Evolutionary conservation across 2,329 filamentous ascomycete genomes (phyloP).

Genomic region (Tolypocladium cylindrosporum): DNA sequence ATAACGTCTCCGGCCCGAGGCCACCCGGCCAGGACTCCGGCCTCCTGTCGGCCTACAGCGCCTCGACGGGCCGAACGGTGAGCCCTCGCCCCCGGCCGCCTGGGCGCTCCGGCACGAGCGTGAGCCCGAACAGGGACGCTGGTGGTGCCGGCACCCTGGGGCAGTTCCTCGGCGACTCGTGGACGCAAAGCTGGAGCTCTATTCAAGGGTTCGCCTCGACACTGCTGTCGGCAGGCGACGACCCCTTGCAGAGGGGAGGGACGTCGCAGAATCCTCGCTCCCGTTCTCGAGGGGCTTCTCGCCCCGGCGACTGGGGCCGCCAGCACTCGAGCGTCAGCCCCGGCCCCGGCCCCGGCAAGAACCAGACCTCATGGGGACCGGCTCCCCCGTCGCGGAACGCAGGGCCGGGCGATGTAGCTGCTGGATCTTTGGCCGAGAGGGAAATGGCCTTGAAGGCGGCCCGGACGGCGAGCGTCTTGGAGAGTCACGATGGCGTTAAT

Average conservation of each 20-base stretch:
- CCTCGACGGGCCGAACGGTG: constrained; percentile 30
- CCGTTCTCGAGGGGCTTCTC: constrained; percentile 7
- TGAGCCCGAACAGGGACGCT: constrained; percentile 16
- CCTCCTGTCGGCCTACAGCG: constrained; percentile 22
- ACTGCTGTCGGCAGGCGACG: constrained; percentile 19
- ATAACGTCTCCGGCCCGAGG: constrained; percentile 23
- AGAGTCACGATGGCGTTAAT: constrained; percentile 51
- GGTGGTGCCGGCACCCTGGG: constrained; percentile 24
- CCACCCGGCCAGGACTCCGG: constrained; percentile 7
- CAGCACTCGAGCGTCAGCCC: constrained; percentile 5
- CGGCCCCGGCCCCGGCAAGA: constrained; percentile 9
- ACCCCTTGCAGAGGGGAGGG: constrained; percentile 3
- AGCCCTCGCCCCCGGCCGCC: constrained; percentile 40
- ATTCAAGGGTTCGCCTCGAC: constrained; percentile 44
- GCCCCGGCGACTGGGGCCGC: constrained; percentile 10
- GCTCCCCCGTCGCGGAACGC: constrained; percentile 30
- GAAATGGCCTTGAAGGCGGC: constrained; percentile 45
- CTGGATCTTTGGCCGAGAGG: constrained; percentile 42
- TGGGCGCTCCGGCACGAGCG: constrained; percentile 19
- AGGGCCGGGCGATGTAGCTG: constrained; percentile 37
- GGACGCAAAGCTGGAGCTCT: constrained; percentile 44
- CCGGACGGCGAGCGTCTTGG: constrained; percentile 48
- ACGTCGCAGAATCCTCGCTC: background rate
- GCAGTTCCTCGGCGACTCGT: constrained; percentile 38
- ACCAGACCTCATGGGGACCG: constrained; percentile 36